Percentiles rank a stretch among this genome's conserved stretches.
Evolutionary conservation across 2,329 filamentous ascomycete genomes (phyloP).

Genomic region (Macrophomina phaseolina): DNA sequence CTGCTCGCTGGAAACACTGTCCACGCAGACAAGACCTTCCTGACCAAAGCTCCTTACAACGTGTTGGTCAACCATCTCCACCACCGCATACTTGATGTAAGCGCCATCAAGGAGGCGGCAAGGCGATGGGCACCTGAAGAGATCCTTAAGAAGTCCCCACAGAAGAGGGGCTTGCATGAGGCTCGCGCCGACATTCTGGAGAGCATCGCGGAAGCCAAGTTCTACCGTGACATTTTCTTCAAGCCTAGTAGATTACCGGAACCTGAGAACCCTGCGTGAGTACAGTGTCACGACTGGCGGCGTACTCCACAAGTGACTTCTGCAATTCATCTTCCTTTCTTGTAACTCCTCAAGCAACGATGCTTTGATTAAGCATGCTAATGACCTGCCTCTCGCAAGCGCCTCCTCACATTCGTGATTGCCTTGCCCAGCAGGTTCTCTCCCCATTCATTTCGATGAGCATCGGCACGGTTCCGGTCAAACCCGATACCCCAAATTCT

Average conservation of each 20-base stretch:
- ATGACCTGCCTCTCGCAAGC: conserved; percentile 45
- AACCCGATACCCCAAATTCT: conserved; percentile 72
- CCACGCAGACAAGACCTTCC: conserved; percentile 85
- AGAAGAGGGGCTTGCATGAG: conserved; percentile 78
- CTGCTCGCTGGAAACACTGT: conserved; percentile 92
- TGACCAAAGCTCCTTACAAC: conserved; percentile 75
- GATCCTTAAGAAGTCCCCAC: conserved; percentile 66
- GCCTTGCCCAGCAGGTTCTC: conserved; percentile 68
- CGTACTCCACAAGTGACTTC: not conserved
- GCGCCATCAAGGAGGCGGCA: conserved; percentile 87
- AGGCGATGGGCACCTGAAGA: conserved; percentile 76
- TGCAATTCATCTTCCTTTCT: too few species aligned
- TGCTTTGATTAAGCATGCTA: not conserved
- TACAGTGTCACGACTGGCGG: not conserved
- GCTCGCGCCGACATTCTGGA: conserved; percentile 90
- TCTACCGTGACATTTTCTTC: conserved; percentile 77
- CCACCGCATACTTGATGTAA: conserved; percentile 91
- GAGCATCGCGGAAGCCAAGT: conserved; percentile 89
- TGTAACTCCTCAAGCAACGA: not conserved
- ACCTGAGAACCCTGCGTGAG: conserved; percentile 3
- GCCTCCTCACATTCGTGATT: conserved; percentile 63
- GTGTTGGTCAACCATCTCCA: conserved; percentile 78
- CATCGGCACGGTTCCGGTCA: conserved; percentile 55
- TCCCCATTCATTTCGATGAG: conserved; percentile 62
- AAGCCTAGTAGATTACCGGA: conserved; percentile 20